A percentile compares a stretch with the other conserved stretches of the same genome.
These are phyloP conservation scores for Ceratocystis destructans DNA, from an alignment of 2,329 filamentous ascomycete species.

Conservation along the genomic window DNA sequence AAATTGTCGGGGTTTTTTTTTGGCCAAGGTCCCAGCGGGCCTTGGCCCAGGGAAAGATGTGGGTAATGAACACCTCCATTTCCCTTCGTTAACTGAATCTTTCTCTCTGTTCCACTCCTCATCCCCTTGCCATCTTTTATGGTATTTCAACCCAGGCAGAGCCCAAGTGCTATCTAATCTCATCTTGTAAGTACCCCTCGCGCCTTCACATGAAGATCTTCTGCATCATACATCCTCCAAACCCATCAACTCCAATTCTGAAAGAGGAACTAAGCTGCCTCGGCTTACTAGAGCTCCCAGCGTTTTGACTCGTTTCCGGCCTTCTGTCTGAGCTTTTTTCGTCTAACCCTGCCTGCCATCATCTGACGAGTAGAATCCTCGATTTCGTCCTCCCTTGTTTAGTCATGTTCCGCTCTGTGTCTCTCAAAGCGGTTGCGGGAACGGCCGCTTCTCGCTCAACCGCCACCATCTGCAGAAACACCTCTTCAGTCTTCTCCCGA, in stretches of 20 bases:
- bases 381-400: conserved; percentile 8
- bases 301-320: conserved; percentile 10
- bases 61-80: background rate
- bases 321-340: conserved; percentile 12
- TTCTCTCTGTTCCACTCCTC: background rate
- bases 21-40: background rate
- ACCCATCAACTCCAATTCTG: conserved; percentile 6
- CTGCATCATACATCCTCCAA: background rate
- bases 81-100: background rate
- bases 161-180: background rate
- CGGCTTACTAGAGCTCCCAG: conserved; percentile 8
- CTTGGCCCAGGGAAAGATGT: background rate
- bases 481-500: conserved; percentile 10
- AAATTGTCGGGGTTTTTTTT: background rate
- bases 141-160: background rate
- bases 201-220: background rate
- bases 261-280: conserved; percentile 2
- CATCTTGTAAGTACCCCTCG: conserved; percentile 1
- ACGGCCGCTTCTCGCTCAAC: conserved; percentile 10
- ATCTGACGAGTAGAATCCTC: conserved; percentile 16
- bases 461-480: background rate
- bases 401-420: conserved; percentile 19
- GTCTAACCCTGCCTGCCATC: conserved; percentile 5
- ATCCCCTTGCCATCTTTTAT: background rate
- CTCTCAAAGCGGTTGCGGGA: conserved; percentile 14